phyloP scores from a whole-genome alignment of 495 filamentous ascomycete species.

The Penicillium egyptiacum region DNA sequence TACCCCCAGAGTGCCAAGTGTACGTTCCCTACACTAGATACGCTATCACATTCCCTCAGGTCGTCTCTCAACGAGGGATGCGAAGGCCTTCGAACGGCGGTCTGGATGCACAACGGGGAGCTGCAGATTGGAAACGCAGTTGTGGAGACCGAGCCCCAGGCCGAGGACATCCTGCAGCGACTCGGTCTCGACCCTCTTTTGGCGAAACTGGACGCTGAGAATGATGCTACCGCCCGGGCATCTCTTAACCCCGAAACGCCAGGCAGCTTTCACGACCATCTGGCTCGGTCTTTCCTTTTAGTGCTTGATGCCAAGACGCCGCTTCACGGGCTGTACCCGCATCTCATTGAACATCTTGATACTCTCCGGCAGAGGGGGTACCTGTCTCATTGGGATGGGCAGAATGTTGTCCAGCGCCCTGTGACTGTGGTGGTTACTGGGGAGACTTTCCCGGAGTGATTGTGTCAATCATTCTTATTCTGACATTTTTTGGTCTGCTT shows the following conservation, averaged over 20 bases:
- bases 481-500: slow-evolving; percentile 69
- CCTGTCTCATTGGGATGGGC: slow-evolving; percentile 57
- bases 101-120: slow-evolving; percentile 60
- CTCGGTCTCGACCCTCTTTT: slow-evolving; percentile 20
- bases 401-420: slow-evolving; percentile 44
- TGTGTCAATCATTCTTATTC: slow-evolving; percentile 38
- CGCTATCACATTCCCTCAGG: slow-evolving; percentile 20
- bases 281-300: slow-evolving; percentile 14
- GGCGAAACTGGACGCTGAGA: slow-evolving; percentile 1
- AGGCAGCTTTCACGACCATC: neutral
- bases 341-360: slow-evolving; percentile 47
- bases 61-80: slow-evolving; percentile 23
- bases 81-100: slow-evolving; percentile 44
- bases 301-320: slow-evolving; percentile 19
- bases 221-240: neutral
- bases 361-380: slow-evolving; percentile 58
- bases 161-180: slow-evolving; percentile 13
- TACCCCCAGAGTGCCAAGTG: slow-evolving; percentile 16
- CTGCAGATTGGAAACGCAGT: slow-evolving; percentile 58
- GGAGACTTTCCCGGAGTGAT: slow-evolving; percentile 53
- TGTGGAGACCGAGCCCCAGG: neutral
- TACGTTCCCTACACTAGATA: slow-evolving; percentile 24
- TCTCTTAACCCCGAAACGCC: neutral
- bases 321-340: slow-evolving; percentile 9
- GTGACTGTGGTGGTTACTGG: slow-evolving; percentile 74